These are phyloP conservation scores for Iris macrosiphon DNA, from an alignment of 106 monocot species.

Conservation along the genomic window DNA sequence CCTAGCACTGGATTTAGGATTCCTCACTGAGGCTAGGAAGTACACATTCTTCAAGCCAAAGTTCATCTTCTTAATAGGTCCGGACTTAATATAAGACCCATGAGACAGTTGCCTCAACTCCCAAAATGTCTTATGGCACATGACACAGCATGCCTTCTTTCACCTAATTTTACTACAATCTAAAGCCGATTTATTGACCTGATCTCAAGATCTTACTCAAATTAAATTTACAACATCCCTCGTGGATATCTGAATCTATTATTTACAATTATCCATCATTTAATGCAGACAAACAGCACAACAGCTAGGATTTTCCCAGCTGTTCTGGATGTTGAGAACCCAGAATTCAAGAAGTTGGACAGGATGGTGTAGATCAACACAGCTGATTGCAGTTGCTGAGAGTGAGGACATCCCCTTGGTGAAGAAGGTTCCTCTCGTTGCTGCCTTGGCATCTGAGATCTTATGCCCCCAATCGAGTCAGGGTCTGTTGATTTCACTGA, in stretches of 20 bases:
- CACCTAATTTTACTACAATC: too few relatives aligned
- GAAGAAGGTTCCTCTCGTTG: constrained; percentile 64
- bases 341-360: constrained; percentile 87
- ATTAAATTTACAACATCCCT: too few relatives aligned
- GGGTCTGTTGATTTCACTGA: constrained; percentile 95
- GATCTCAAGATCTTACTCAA: too few relatives aligned
- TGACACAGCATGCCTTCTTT: too few relatives aligned
- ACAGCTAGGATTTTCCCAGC: constrained; percentile 83
- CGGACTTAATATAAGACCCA: too few relatives aligned
- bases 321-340: constrained; percentile 80
- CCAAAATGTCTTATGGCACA: too few relatives aligned
- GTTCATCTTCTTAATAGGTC: constrained; percentile 99
- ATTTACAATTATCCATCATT: not conserved
- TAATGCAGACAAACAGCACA: constrained; percentile 65
- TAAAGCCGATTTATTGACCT: too few relatives aligned
- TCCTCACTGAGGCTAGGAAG: constrained; percentile 91
- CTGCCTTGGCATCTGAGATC: constrained; percentile 58
- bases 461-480: constrained; percentile 82
- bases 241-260: too few relatives aligned
- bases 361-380: constrained; percentile 67
- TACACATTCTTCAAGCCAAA: constrained; percentile 99
- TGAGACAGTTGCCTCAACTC: too few relatives aligned
- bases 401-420: constrained; percentile 42
- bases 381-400: constrained; percentile 39
- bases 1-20: constrained; percentile 85